A percentile compares a stretch with the other conserved stretches of the same genome.
Evolutionary conservation across 768 basidiomycete genomes (phyloP).

Genomic region (Termitomyces sp.): DNA sequence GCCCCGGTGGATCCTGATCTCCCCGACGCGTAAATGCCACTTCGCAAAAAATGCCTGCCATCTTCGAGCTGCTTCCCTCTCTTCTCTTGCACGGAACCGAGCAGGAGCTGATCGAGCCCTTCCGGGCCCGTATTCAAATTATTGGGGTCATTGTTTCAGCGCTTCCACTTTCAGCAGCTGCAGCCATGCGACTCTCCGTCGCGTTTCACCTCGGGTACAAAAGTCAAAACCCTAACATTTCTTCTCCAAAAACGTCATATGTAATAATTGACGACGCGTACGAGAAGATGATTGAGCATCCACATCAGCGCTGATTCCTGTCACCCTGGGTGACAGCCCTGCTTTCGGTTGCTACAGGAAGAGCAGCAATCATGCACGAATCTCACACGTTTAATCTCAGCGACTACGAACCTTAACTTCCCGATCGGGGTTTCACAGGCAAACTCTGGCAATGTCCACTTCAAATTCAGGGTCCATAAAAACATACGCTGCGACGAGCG

Average conservation of each 20-base stretch:
- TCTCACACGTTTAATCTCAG: constrained; percentile 5
- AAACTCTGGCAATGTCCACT: neutral
- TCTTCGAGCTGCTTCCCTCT: neutral
- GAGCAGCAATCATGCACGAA: constrained; percentile 4
- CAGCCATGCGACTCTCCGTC: neutral
- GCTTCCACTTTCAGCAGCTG: neutral
- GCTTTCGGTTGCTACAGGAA: neutral
- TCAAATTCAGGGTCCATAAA: neutral
- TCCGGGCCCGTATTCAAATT: neutral
- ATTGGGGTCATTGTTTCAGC: constrained; percentile 3
- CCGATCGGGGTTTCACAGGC: neutral
- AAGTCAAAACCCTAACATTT: neutral
- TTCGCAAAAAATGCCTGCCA: neutral
- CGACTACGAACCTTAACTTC: neutral
- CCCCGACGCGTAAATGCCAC: constrained; percentile 5
- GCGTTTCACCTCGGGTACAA: neutral
- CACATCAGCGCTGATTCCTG: constrained; percentile 1
- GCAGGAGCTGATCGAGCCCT: neutral
- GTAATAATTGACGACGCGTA: neutral
- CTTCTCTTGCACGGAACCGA: constrained; percentile 11
- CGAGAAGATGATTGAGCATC: neutral
- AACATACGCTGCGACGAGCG: neutral
- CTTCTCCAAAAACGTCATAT: neutral
- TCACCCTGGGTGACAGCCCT: constrained; percentile 1
- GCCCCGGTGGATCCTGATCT: constrained; percentile 16